Evolutionary conservation across 345 rosid genomes (phyloP), one percentile per base, ranked within the genome.

Genomic region (Rubroshorea leprosula): DNA sequence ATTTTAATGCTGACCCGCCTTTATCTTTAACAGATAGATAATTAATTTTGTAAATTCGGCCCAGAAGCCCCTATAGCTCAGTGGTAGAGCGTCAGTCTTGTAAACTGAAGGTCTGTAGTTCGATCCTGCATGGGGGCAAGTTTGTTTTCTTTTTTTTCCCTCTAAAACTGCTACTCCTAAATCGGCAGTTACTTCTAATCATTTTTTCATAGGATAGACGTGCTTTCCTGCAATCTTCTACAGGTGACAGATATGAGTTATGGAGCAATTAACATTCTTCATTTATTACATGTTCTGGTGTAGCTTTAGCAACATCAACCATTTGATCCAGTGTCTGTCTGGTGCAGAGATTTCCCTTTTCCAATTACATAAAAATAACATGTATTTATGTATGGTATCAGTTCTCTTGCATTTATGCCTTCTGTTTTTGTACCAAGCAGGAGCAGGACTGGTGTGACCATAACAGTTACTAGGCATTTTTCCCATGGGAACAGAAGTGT

Each of bases 21-120:
- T 4, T 29, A 29, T 29, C 9, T 9, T 29, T 12, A 13, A n/a
- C n/a, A 13, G 13, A 12, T 44, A 14, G 1, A 44, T 44, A 44
- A 44, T 44, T 0, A 44, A 16, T 44, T 44, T 44, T 0, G n/a
- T n/a, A 2, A 1, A 14, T 0, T 0, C 0, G 48, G 16, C 17
- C 5, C 3, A 20, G 8, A 12, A 20, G 52, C 52, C 53, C 47
- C 19, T 82, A 80, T 89, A 81, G 90, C 90, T 86, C 86, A 82
- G 86, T 82, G 92, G 91, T 79, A 86, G 87, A 80, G 83, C 91
- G 86, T 76, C 82, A 86, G 86, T 84, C 84, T 89, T 80, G 85
- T 75, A 83, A 85, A 82, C 83, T 72, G 83, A 77, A 83, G 87
- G 90, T 83, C 74, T 68, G 84, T 77, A 77, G 87, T 83, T 83